Evolutionary conservation across 2,329 filamentous ascomycete species (phyloP), one percentile per base, ranked within the genome.

Genomic region (Epichloe glyceriae): DNA sequence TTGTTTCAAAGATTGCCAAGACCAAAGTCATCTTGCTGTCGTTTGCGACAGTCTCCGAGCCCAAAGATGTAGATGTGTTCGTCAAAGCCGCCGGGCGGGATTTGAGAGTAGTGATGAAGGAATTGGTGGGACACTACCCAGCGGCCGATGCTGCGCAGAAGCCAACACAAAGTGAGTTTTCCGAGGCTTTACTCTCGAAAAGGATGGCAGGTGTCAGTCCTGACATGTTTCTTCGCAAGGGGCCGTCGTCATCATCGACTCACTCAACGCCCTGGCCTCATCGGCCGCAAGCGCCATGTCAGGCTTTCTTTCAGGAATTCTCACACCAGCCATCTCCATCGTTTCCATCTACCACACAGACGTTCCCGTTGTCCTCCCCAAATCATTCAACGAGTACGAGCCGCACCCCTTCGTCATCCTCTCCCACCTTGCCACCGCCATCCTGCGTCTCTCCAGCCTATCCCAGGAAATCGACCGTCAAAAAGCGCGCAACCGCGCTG

Each of bases 341-440:
- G 71, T 96, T 6, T 83, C 82, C 42, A 79, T 85, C 53, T 95
- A 94, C 66, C 93, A 97, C 70, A 73, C 77, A 49, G 91, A 97
- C 67, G 76, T 91, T 4, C 85, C 88, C 1, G 66, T 80, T 26
- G 58, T 70, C 50, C 66, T 76, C 67, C 66, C 63, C 33, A 67
- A 52, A 37, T 62, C 64, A 7, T 67, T 64, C 49, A 69, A 66
- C 57, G 73, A 78, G 60, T 82, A 87, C 66, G 70, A 78, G 17
- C 88, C 89, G 1, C 70, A 80, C 30, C 81, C 88, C 0, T 73
- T 94, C 12, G 82, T 82, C 1, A 71, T 89, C 1, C 73, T 97
- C 20, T 79, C 76, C 44, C 94, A 94, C 67, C 81, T 96, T 52
- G 87, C 90, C n/a, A 98, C 93, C 3, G 84, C 88, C 3, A 78